Conservation (phyloP, 176 grass and related monocot genomes). For the Microstegium vimineum region DNA sequence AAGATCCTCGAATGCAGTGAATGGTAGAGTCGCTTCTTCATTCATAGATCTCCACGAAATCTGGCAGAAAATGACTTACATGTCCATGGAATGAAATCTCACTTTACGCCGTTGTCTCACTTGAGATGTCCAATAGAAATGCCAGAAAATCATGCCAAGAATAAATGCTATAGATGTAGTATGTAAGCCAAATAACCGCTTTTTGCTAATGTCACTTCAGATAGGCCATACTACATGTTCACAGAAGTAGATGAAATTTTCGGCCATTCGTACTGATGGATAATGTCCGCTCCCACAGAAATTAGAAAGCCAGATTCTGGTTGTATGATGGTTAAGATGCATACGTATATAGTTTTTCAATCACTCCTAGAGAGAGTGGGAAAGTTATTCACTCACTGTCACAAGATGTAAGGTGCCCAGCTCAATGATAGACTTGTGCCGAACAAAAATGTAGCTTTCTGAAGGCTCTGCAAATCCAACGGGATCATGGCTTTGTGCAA, state of each 20-base stretch:
- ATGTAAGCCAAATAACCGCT: conserved; percentile 23
- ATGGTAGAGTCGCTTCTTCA: background rate
- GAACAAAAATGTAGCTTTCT: conserved; percentile 77
- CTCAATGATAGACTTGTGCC: conserved; percentile 52
- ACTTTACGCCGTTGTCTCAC: background rate
- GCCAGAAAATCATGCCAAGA: background rate
- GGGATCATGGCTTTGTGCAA: conserved; percentile 61
- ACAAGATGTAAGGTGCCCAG: conserved; percentile 50
- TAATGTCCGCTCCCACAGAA: conserved; percentile 25
- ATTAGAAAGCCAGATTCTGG: conserved; percentile 7
- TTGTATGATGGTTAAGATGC: conserved; percentile 62
- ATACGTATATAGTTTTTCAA: conserved; percentile 61
- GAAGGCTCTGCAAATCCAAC: conserved; percentile 73
- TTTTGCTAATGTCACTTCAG: conserved; percentile 25
- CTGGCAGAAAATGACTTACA: conserved; percentile 1
- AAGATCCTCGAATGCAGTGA: background rate
- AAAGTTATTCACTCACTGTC: conserved; percentile 45
- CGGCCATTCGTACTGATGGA: conserved; percentile 12
- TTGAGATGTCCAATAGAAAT: conserved; percentile 9
- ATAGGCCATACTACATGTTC: conserved; percentile 5
- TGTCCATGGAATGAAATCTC: conserved; percentile 31
- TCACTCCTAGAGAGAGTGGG: conserved; percentile 43
- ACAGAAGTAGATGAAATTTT: conserved; percentile 29
- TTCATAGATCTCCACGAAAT: background rate
- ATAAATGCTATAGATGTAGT: background rate